Evolutionary conservation across 2,329 filamentous ascomycete species (phyloP).

Genomic region (Exophiala phaeomuriformis): DNA sequence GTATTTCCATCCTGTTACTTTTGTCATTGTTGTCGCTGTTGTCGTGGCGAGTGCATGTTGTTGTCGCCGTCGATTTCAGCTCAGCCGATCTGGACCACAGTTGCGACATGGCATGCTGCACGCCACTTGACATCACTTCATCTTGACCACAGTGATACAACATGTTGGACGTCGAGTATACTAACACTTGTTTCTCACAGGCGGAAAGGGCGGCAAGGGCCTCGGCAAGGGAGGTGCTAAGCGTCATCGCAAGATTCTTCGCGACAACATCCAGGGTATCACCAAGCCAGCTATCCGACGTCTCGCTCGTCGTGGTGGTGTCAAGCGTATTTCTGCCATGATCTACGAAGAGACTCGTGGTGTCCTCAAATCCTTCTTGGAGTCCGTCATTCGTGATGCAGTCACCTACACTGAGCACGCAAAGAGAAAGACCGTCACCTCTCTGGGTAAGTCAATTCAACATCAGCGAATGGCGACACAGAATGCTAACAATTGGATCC

Average conservation of each 20-base stretch:
- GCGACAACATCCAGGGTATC: constrained; percentile 51
- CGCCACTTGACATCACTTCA: neutral
- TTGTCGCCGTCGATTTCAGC: neutral
- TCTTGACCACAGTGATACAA: neutral
- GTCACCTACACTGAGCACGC: constrained; percentile 74
- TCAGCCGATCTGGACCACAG: constrained; percentile 4
- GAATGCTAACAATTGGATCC: neutral
- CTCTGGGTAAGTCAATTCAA: constrained; percentile 36
- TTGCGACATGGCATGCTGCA: constrained; percentile 37
- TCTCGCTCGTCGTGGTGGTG: constrained; percentile 69
- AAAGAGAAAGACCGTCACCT: constrained; percentile 73
- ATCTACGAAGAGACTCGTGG: constrained; percentile 73
- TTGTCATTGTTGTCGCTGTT: constrained; percentile 5
- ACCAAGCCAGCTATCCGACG: constrained; percentile 49
- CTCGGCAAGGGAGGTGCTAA: constrained; percentile 50
- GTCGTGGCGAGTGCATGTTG: constrained; percentile 8
- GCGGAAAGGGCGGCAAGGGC: constrained; percentile 50
- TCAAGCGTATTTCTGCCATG: constrained; percentile 98
- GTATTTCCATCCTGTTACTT: constrained; percentile 29
- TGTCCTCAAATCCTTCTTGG: constrained; percentile 71
- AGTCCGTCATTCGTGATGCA: constrained; percentile 64
- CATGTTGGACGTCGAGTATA: neutral
- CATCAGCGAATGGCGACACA: neutral
- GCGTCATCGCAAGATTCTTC: constrained; percentile 50
- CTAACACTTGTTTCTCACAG: constrained; percentile 29